These are phyloP conservation scores for Kodamaea nitidulidarum DNA, from an alignment of 805 yeast genomes.

Conservation along the genomic window DNA sequence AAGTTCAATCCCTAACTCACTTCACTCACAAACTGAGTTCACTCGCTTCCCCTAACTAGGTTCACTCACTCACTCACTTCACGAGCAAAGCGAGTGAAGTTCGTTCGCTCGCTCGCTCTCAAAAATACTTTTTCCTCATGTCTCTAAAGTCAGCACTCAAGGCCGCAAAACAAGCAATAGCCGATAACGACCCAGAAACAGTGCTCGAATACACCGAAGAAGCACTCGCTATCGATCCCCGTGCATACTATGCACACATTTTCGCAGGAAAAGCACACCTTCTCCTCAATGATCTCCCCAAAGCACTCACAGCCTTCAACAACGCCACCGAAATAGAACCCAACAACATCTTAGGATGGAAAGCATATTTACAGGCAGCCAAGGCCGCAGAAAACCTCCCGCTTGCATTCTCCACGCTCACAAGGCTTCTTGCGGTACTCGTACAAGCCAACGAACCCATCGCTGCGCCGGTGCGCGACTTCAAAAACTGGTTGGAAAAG, in stretches of 20 bases:
- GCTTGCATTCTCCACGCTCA: slow-evolving; percentile 45
- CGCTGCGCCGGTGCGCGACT: slow-evolving; percentile 46
- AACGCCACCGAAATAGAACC: slow-evolving; percentile 50
- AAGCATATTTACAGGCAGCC: slow-evolving; percentile 60
- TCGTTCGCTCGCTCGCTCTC: no score
- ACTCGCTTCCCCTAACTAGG: no score
- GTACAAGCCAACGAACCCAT: slow-evolving; percentile 41
- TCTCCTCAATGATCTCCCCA: slow-evolving; percentile 31
- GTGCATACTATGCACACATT: slow-evolving; percentile 62
- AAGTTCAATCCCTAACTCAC: no score
- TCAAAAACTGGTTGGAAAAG: slow-evolving; percentile 42
- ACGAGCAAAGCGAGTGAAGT: no score
- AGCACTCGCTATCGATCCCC: slow-evolving; percentile 51
- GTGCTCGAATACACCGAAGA: slow-evolving; percentile 56
- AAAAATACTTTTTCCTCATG: slow-evolving; percentile 11
- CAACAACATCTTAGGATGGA: slow-evolving; percentile 67
- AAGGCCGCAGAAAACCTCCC: slow-evolving; percentile 34
- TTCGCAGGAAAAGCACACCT: slow-evolving; percentile 70
- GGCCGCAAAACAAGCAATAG: slow-evolving; percentile 45
- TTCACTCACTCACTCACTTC: no score
- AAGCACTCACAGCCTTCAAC: slow-evolving; percentile 43
- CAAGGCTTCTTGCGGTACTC: slow-evolving; percentile 41
- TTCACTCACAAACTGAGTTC: no score
- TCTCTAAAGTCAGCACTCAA: slow-evolving; percentile 29
- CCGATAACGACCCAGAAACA: slow-evolving; percentile 54